Conservation (phyloP, 2,329 filamentous ascomycete genomes). For the Fusarium newnesense region DNA sequence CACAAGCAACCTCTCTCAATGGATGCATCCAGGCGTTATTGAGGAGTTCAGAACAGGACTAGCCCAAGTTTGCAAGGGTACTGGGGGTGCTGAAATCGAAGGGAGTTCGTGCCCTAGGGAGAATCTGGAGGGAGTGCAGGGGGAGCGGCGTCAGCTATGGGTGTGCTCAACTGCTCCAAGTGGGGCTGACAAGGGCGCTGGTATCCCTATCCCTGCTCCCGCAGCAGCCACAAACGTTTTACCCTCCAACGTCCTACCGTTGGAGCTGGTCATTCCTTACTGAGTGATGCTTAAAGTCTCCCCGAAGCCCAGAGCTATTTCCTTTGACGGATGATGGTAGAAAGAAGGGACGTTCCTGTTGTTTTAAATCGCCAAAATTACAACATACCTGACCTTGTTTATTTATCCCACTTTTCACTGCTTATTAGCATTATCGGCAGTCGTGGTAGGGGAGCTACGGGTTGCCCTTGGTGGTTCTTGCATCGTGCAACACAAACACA, state of each 20-base stretch:
- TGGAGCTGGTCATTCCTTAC: slow-evolving; percentile 38
- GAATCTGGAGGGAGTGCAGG: slow-evolving; percentile 6
- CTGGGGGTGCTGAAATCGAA: slow-evolving; percentile 9
- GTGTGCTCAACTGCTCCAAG: slow-evolving; percentile 24
- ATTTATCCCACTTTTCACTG: slow-evolving; percentile 9
- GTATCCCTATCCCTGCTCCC: slow-evolving; percentile 44
- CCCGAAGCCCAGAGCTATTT: slow-evolving; percentile 34
- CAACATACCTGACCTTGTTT: slow-evolving; percentile 11
- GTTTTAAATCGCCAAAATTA: slow-evolving; percentile 7
- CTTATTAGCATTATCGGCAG: not conserved
- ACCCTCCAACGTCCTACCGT: slow-evolving; percentile 37
- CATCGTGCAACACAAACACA: slow-evolving; percentile 33
- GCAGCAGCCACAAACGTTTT: slow-evolving; percentile 39
- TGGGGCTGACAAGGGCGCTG: slow-evolving; percentile 23
- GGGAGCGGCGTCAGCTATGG: slow-evolving; percentile 17
- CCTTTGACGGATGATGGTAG: slow-evolving; percentile 2
- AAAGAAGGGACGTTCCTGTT: slow-evolving; percentile 7
- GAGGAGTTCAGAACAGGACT: slow-evolving; percentile 4
- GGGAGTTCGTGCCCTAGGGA: slow-evolving; percentile 29
- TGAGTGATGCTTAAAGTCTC: slow-evolving; percentile 40
- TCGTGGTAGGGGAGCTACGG: slow-evolving; percentile 12
- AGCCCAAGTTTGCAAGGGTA: slow-evolving; percentile 9
- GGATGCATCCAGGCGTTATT: slow-evolving; percentile 9
- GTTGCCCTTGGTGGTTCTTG: slow-evolving; percentile 30
- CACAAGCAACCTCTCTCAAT: not conserved